A percentile compares a stretch with the other conserved stretches of the same genome.
Conservation (phyloP, 139 green algal species). For the Chlorella sp. region DNA sequence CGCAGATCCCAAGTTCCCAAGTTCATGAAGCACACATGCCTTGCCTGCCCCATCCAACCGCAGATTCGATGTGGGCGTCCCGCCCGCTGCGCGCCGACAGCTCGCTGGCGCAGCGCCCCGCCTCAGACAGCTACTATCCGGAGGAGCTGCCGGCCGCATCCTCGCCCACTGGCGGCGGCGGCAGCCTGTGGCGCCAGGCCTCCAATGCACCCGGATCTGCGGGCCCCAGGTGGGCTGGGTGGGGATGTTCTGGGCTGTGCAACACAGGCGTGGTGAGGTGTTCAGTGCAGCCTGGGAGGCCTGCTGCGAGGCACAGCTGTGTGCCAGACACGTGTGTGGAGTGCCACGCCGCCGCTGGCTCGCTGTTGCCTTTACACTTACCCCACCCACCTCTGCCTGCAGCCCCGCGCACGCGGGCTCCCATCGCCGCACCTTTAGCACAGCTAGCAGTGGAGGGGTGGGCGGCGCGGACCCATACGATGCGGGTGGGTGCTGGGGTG, state of each 20-base stretch:
- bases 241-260: background rate
- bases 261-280: too few species aligned
- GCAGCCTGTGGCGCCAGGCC: background rate
- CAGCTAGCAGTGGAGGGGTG: background rate
- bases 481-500: too few species aligned
- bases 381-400: background rate
- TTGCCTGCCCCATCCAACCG: background rate
- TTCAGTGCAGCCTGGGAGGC: too few species aligned
- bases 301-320: too few species aligned
- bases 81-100: slow-evolving; percentile 22
- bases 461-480: background rate
- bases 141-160: background rate
- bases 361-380: too few species aligned
- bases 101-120: too few species aligned
- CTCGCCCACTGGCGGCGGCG: background rate
- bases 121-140: background rate
- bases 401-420: background rate
- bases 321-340: too few species aligned
- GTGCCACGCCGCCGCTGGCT: too few species aligned
- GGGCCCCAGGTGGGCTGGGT: background rate
- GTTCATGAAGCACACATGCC: too few species aligned
- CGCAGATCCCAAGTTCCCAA: too few species aligned
- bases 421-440: slow-evolving; percentile 43
- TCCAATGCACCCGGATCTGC: background rate
- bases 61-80: slow-evolving; percentile 26